Evolutionary conservation across 1,284 basidiomycete species (phyloP).

Genomic region (Cryptococcus sp.): DNA sequence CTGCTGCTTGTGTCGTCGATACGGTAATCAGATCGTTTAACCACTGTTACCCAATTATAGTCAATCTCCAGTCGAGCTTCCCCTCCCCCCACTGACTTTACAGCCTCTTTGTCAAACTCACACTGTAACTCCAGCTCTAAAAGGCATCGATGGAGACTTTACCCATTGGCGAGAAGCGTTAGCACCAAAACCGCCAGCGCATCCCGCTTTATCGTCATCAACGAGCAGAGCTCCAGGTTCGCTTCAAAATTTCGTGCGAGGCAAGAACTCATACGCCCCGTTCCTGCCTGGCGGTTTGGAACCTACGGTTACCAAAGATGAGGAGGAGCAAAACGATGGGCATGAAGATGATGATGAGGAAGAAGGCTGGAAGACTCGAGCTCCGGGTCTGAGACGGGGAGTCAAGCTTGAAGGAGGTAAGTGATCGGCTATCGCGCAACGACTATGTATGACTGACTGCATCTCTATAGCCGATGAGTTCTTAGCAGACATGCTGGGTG

Average conservation of each 20-base stretch:
- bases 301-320: slow-evolving; percentile 30
- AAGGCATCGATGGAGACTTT: slow-evolving; percentile 76
- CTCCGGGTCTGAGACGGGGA: slow-evolving; percentile 45
- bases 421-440: background rate
- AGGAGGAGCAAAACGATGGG: slow-evolving; percentile 47
- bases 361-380: slow-evolving; percentile 48
- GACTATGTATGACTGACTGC: background rate
- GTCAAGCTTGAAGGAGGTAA: slow-evolving; percentile 46
- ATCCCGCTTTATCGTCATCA: slow-evolving; percentile 73
- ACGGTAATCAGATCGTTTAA: background rate
- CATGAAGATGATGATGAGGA: slow-evolving; percentile 45
- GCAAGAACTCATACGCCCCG: slow-evolving; percentile 87
- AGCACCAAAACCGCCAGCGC: slow-evolving; percentile 56
- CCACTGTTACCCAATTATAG: slow-evolving; percentile 9
- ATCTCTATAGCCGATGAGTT: slow-evolving; percentile 43
- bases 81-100: slow-evolving; percentile 60
- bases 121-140: slow-evolving; percentile 69
- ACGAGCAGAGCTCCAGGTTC: slow-evolving; percentile 78
- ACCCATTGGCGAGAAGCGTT: slow-evolving; percentile 71
- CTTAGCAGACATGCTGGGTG: slow-evolving; percentile 46
- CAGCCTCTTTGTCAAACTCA: slow-evolving; percentile 75
- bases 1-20: background rate
- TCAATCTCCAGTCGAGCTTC: slow-evolving; percentile 36
- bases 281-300: slow-evolving; percentile 84
- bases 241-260: slow-evolving; percentile 79